These are phyloP conservation scores for Linnemannia hyalina DNA, from an alignment of 192 early-diverging fungal genomes.

Conservation along the genomic window DNA sequence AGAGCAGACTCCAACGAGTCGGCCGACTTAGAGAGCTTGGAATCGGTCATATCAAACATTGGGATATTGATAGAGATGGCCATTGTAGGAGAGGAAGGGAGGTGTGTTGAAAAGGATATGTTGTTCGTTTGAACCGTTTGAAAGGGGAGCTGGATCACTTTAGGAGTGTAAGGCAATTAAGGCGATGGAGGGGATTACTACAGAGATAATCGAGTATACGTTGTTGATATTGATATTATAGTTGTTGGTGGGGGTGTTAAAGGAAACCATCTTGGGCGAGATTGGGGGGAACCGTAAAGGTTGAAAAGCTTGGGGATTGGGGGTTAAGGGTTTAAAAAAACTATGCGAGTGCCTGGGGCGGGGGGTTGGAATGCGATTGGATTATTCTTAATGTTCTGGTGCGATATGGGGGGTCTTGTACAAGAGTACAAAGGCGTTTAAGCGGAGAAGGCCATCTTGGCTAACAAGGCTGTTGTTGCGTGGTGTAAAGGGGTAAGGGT, in stretches of 20 bases:
- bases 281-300: conserved; percentile 41
- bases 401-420: conserved; percentile 37
- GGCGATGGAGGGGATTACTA: conserved; percentile 23
- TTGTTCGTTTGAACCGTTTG: conserved; percentile 7
- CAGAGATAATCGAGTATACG: conserved; percentile 25
- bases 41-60: conserved; percentile 47
- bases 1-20: conserved; percentile 50
- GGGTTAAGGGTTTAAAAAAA: conserved; percentile 16
- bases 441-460: conserved; percentile 56
- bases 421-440: conserved; percentile 51
- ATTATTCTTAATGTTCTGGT: conserved; percentile 26
- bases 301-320: conserved; percentile 12
- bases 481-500: background rate
- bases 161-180: conserved; percentile 52
- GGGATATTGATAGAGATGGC: conserved; percentile 39
- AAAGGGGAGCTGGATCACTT: conserved; percentile 1
- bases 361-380: background rate
- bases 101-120: background rate
- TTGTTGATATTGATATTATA: conserved; percentile 31
- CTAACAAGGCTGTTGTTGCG: conserved; percentile 4
- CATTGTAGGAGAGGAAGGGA: conserved; percentile 16
- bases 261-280: conserved; percentile 53
- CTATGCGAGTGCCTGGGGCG: background rate
- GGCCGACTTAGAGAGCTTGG: conserved; percentile 51
- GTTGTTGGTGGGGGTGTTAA: conserved; percentile 36